These are phyloP conservation scores for Tuber aestivum DNA, from an alignment of 495 filamentous ascomycete genomes.

Conservation along the genomic window DNA sequence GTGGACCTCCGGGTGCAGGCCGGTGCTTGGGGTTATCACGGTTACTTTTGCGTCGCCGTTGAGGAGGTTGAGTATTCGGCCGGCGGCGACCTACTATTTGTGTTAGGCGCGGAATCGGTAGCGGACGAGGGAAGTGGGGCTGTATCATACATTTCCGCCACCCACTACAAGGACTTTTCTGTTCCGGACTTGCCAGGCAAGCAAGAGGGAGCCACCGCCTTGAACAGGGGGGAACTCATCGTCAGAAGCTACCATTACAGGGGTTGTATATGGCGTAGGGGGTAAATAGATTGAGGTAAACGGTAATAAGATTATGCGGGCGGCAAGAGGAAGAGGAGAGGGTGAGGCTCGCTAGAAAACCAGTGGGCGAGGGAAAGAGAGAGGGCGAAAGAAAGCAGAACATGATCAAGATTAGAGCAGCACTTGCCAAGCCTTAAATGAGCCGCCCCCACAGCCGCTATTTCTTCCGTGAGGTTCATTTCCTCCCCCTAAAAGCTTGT, in stretches of 20 bases:
- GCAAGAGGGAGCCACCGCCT: slow-evolving; percentile 82
- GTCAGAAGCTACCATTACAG: slow-evolving; percentile 11
- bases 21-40: slow-evolving; percentile 69
- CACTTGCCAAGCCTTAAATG: not conserved
- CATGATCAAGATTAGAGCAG: not conserved
- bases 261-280: not conserved
- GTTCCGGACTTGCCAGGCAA: slow-evolving; percentile 87
- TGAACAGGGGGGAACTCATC: slow-evolving; percentile 70
- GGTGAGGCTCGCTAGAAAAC: not conserved
- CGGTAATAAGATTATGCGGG: not conserved
- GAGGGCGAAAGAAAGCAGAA: not conserved
- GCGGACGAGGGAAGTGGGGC: slow-evolving; percentile 12
- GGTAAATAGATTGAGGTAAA: not conserved
- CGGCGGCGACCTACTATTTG: slow-evolving; percentile 74
- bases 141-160: slow-evolving; percentile 69
- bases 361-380: not conserved
- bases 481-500: not conserved
- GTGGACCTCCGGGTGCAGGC: slow-evolving; percentile 81
- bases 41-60: slow-evolving; percentile 90
- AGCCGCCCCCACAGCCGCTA: not conserved
- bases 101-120: slow-evolving; percentile 23
- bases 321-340: not conserved
- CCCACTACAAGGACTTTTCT: slow-evolving; percentile 83
- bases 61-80: slow-evolving; percentile 83
- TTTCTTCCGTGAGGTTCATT: not conserved